Percentiles rank a stretch among this genome's conserved stretches.
Conservation (phyloP, 768 basidiomycete species). For the Tephrocybe rancida region DNA sequence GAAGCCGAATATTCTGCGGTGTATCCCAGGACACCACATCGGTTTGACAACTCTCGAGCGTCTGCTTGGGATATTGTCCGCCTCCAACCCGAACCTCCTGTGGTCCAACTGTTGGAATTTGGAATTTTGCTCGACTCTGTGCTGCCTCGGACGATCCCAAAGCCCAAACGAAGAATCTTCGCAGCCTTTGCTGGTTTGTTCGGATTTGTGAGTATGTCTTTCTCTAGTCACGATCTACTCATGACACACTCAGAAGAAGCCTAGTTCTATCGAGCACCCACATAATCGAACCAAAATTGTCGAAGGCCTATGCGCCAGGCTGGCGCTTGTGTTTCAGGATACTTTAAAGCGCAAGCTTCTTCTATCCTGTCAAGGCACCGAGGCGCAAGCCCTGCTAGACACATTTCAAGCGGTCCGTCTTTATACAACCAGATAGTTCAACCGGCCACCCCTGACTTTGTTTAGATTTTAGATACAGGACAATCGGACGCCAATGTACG, state of each 20-base stretch:
- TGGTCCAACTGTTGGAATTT: not conserved
- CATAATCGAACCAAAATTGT: not conserved
- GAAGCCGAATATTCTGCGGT: not conserved
- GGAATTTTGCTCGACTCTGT: not conserved
- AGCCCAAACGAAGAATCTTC: not conserved
- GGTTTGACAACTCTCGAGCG: not conserved
- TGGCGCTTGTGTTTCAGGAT: not conserved
- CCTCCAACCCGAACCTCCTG: not conserved
- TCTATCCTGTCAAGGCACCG: not conserved
- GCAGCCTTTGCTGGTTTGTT: not conserved
- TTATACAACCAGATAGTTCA: not conserved
- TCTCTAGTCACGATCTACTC: not conserved
- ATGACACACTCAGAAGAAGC: not conserved
- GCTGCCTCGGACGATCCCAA: not conserved
- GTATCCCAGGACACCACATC: not conserved
- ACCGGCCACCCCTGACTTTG: not conserved
- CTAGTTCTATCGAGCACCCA: not conserved
- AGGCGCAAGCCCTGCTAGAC: constrained; percentile 3
- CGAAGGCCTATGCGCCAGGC: not conserved
- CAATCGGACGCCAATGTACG: not conserved
- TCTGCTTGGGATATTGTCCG: constrained; percentile 1
- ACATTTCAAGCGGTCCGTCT: constrained; percentile 5
- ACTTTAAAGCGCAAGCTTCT: not conserved
- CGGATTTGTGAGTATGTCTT: not conserved
- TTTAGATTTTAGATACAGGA: not conserved